Evolutionary conservation across 1,139 yeast species (phyloP), one percentile per base, ranked within the genome.

Genomic region (Diutina ranongensis): DNA sequence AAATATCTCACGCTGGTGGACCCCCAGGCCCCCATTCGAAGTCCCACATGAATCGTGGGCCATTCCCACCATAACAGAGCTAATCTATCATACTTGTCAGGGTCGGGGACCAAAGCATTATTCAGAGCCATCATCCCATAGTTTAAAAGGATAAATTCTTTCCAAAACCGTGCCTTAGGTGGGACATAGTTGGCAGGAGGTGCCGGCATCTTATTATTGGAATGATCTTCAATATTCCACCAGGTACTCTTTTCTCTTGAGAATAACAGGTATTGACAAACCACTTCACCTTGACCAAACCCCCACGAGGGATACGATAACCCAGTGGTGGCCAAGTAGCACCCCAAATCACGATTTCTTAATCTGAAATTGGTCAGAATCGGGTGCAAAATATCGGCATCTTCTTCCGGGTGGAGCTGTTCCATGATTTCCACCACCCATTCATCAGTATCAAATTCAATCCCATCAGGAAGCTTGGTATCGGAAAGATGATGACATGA

Each of bases 1-100:
- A 74, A 83, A 55, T 76, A 83, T 54, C 78, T 76, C 25, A 65
- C 57, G 16, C 67, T 67, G 16, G 58, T 56, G 5, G 65, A 57
- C 3, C 71, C 62, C 92, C 92, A 83, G 3, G 75, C 67, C 53
- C 84, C 76, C 85, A 83, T 76, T 55, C 92, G 68, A 47, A 83
- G 64, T 4, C 94, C 94, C 18, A 68, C 60, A 35, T 69, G 63
- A 47, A 79, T 60, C 5, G 76, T 66, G 34, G 92, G 89, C 94
- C 94, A 83, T 63, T 83, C 82, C 89, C 92, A 83, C 78, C 88
- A 82, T 47, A 69, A 62, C 13, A 88, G 80, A 1, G 87, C 78
- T 49, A 83, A 63, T 40, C 63, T 65, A 55, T 83, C 94, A 51
- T 61, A 67, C 53, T 80, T 82, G 54, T 83, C 85, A 2, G 71